Base-by-base conservation (phyloP, 805 yeast genomes). In the Candida wancherniae region DNA sequence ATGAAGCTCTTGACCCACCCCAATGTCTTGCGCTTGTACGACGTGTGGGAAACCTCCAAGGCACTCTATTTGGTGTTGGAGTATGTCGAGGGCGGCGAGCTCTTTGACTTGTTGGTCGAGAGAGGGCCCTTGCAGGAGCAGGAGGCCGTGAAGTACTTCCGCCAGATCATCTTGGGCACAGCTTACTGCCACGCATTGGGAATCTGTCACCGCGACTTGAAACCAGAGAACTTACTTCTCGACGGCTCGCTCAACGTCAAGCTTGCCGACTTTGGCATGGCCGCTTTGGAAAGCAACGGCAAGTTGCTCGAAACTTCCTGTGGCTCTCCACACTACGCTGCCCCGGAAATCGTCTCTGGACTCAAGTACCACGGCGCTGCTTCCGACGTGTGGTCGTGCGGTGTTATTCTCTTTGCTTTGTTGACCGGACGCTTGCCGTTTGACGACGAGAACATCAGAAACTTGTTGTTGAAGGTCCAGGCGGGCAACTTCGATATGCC, bases 31-130 rank as follows among this genome's bases (percentile, higher is more conserved):
- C 83, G 92, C 15, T 67, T 92, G 22, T 92, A 87, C 54, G 98
- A 92, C 53, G 98, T 92, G 15, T 92, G 97, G 97, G 98, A 92
- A 58, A 90, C 94, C 44, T 80, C 86, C 44, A 86, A 85, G 51
- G 95, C 90, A 38, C 67, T 92, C 35, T 84, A 80, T 48, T 56
- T 84, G 42, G 86, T 84, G 10, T 60, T 84, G 29, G 94, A 84
- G 52, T 84, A 82, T 53, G 90, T 84, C 19, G 88, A 84, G 55
- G 90, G 92, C n/a, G 94, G 94, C 37, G 94, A 84, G 56, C 60
- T 84, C 33, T 84, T 84, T 45, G 92, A 84, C 48, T 69, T 78
- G 39, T 61, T 84, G 33, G 86, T 83, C 5, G 75, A 71, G 44
- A 71, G 73, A 40, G 92, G 90, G 4, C 80, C 81, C 15, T 57